Evolutionary conservation across 2,329 filamentous ascomycete species (phyloP).

Genomic region (Colletotrichum caudatum): DNA sequence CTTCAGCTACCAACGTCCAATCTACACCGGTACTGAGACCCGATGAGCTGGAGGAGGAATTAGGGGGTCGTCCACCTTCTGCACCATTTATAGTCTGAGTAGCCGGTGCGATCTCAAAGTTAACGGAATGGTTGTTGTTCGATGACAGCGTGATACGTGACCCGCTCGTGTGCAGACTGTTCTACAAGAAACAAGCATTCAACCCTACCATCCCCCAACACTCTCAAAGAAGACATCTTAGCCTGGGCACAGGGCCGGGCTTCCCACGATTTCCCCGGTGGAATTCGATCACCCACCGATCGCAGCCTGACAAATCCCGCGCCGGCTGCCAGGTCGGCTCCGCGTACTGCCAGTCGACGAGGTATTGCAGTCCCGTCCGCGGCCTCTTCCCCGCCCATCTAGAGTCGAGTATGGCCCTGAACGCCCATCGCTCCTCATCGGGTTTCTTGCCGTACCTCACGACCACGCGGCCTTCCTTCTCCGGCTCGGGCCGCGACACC

Average conservation of each 20-base stretch:
- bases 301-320: constrained; percentile 31
- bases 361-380: constrained; percentile 26
- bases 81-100: not conserved
- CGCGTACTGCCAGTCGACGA: constrained; percentile 37
- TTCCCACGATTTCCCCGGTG: constrained; percentile 16
- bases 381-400: constrained; percentile 25
- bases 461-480: constrained; percentile 28
- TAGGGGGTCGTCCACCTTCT: not conserved
- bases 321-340: constrained; percentile 37
- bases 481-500: constrained; percentile 28
- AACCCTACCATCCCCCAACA: no score
- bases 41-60: not conserved
- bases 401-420: constrained; percentile 31
- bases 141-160: not conserved
- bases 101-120: not conserved
- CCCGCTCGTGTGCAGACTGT: not conserved
- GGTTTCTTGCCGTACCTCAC: constrained; percentile 27
- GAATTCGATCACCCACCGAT: constrained; percentile 32
- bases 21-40: not conserved
- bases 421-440: constrained; percentile 34
- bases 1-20: not conserved
- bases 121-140: not conserved
- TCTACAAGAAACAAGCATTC: not conserved
- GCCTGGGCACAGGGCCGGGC: constrained; percentile 23
- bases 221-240: constrained; percentile 16